A percentile compares a stretch with the other conserved stretches of the same genome.
These are phyloP conservation scores for Pichia scutulata DNA, from an alignment of 805 yeast genomes.

Conservation along the genomic window DNA sequence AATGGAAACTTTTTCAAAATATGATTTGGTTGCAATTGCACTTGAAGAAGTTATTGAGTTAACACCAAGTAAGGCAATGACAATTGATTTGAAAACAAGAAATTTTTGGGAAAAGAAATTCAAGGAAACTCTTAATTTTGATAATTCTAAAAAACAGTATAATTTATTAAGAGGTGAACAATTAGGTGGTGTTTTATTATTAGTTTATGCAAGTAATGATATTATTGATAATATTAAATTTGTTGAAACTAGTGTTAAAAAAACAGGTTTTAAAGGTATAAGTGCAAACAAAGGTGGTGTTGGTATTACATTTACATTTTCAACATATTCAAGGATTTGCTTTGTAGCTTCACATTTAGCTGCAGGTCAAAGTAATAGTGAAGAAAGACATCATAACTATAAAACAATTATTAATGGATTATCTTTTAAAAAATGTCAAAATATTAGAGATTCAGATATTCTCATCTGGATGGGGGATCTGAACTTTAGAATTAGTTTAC, in stretches of 20 bases:
- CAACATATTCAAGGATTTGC: conserved; percentile 57
- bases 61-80: conserved; percentile 73
- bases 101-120: conserved; percentile 61
- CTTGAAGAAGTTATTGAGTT: conserved; percentile 86
- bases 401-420: conserved; percentile 68
- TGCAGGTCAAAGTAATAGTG: conserved; percentile 77
- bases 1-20: conserved; percentile 32
- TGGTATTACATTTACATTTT: conserved; percentile 46
- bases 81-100: conserved; percentile 58
- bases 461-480: conserved; percentile 92
- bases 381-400: conserved; percentile 82
- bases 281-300: conserved; percentile 59
- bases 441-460: conserved; percentile 70
- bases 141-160: conserved; percentile 30
- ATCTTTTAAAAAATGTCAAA: conserved; percentile 50
- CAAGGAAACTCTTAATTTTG: conserved; percentile 35
- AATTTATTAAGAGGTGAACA: conserved; percentile 64
- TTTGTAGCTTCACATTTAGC: conserved; percentile 85
- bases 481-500: conserved; percentile 71
- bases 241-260: conserved; percentile 67
- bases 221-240: conserved; percentile 46
- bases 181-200: conserved; percentile 73
- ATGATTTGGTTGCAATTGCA: conserved; percentile 74
- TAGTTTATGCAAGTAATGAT: conserved; percentile 56
- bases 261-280: conserved; percentile 92